phyloP scores from a whole-genome alignment of 2,329 filamentous ascomycete genomes.

The Hypoxylon sp. region DNA sequence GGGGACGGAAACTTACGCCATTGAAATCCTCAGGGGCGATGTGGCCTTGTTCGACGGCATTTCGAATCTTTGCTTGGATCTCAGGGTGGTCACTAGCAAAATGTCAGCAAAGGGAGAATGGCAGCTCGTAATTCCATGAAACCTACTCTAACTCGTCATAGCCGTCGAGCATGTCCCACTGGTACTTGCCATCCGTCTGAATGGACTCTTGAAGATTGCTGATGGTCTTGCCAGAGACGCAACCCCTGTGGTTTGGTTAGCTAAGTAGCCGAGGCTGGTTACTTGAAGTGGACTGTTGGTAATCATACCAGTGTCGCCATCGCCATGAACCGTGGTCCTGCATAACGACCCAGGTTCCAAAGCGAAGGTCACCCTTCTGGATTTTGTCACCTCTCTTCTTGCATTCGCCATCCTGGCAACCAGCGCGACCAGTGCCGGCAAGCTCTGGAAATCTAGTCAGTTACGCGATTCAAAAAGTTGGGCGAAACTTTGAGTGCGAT shows the following conservation, averaged over 20 bases:
- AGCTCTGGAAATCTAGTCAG: slow-evolving; percentile 70
- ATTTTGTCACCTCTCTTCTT: slow-evolving; percentile 80
- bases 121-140: slow-evolving; percentile 21
- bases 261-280: slow-evolving; percentile 16
- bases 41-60: slow-evolving; percentile 81
- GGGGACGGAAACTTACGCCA: slow-evolving; percentile 72
- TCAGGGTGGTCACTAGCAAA: slow-evolving; percentile 66
- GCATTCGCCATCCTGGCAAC: slow-evolving; percentile 81
- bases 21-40: slow-evolving; percentile 91
- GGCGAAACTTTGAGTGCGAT: slow-evolving; percentile 37
- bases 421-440: slow-evolving; percentile 78
- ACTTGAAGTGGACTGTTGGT: background rate
- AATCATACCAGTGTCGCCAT: slow-evolving; percentile 88
- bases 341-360: slow-evolving; percentile 80
- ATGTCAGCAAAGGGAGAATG: slow-evolving; percentile 30
- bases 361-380: slow-evolving; percentile 81
- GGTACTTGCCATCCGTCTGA: slow-evolving; percentile 63
- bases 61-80: slow-evolving; percentile 79
- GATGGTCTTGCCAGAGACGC: slow-evolving; percentile 83
- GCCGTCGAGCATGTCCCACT: slow-evolving; percentile 81
- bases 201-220: slow-evolving; percentile 73
- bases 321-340: slow-evolving; percentile 74
- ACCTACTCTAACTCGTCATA: slow-evolving; percentile 79
- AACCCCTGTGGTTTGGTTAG: slow-evolving; percentile 76
- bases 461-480: slow-evolving; percentile 11